phyloP scores from a whole-genome alignment of 345 rosid species.

The Aquilaria sinensis region DNA sequence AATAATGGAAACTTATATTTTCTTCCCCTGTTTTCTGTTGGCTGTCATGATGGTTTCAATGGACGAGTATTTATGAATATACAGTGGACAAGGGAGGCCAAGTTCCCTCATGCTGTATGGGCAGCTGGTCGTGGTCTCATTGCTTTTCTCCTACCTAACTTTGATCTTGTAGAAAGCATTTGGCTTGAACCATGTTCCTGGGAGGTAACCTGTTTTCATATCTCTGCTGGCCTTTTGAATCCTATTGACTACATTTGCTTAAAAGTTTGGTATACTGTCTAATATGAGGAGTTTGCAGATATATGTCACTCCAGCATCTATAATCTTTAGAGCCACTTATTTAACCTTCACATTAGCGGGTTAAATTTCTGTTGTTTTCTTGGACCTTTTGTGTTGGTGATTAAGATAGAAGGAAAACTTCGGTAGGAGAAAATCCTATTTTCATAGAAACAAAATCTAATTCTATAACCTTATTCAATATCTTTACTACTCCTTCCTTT shows the following conservation, averaged over 20 bases:
- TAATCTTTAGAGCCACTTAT: too few relatives aligned
- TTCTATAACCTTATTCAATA: too few relatives aligned
- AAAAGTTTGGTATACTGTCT: too few relatives aligned
- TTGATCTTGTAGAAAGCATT: constrained; percentile 70
- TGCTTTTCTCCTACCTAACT: constrained; percentile 72
- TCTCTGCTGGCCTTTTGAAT: neutral
- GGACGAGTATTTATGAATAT: constrained; percentile 9
- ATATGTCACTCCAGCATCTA: too few relatives aligned
- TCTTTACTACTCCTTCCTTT: too few relatives aligned
- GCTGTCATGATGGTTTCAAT: constrained; percentile 9
- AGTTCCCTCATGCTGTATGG: constrained; percentile 93
- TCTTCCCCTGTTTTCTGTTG: neutral
- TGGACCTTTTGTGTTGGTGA: too few relatives aligned
- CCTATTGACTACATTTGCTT: constrained; percentile 2
- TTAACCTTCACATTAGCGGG: too few relatives aligned
- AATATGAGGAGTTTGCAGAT: too few relatives aligned
- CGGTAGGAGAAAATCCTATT: too few relatives aligned
- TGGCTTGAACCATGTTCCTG: constrained; percentile 95
- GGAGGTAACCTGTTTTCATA: constrained; percentile 44
- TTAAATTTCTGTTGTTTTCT: too few relatives aligned
- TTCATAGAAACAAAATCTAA: too few relatives aligned
- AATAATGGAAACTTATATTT: neutral
- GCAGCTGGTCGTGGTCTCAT: constrained; percentile 94
- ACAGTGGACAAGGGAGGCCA: constrained; percentile 87
- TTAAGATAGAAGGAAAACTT: too few relatives aligned